A percentile compares a stretch with the other conserved stretches of the same genome.
phyloP scores from a whole-genome alignment of 1,284 basidiomycete genomes.

The Sporisorium sorghi region DNA sequence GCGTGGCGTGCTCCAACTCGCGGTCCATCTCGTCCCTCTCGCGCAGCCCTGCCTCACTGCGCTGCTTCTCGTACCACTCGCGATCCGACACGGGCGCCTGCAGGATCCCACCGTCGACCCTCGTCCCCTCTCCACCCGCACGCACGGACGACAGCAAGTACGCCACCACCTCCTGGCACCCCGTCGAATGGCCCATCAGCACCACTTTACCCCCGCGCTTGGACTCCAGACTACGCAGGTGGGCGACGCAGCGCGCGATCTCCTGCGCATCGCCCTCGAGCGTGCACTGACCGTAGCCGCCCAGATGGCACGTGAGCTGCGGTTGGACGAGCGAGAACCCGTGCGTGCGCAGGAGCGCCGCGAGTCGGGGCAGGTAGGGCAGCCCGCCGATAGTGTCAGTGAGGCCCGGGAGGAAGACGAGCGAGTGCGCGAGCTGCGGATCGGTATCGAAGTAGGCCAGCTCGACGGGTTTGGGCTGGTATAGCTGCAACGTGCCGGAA shows the following conservation, averaged over 20 bases:
- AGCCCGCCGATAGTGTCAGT: conserved; percentile 61
- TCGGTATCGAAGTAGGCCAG: conserved; percentile 59
- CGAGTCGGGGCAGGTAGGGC: conserved; percentile 56
- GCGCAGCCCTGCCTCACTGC: background rate
- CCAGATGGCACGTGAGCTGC: conserved; percentile 55
- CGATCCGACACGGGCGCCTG: conserved; percentile 66
- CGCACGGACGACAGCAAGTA: conserved; percentile 36
- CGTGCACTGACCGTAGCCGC: conserved; percentile 58
- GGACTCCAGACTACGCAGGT: conserved; percentile 24
- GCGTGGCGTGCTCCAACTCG: conserved; percentile 27
- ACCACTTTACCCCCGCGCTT: conserved; percentile 49
- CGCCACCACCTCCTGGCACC: conserved; percentile 63
- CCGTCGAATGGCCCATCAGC: conserved; percentile 67
- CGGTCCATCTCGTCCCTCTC: conserved; percentile 17
- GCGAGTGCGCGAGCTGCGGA: conserved; percentile 39
- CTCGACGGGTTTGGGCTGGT: conserved; percentile 42
- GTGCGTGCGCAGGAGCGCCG: conserved; percentile 17
- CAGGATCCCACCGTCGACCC: conserved; percentile 58
- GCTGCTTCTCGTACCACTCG: conserved; percentile 50
- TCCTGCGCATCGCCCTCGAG: conserved; percentile 66
- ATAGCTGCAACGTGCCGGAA: conserved; percentile 47
- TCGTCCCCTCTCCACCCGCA: conserved; percentile 2
- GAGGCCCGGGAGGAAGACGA: conserved; percentile 60
- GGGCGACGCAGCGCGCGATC: conserved; percentile 42
- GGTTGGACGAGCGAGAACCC: conserved; percentile 59